Base-by-base conservation (phyloP, 306 rosid species). In the Oxytropis ochrocephala region DNA sequence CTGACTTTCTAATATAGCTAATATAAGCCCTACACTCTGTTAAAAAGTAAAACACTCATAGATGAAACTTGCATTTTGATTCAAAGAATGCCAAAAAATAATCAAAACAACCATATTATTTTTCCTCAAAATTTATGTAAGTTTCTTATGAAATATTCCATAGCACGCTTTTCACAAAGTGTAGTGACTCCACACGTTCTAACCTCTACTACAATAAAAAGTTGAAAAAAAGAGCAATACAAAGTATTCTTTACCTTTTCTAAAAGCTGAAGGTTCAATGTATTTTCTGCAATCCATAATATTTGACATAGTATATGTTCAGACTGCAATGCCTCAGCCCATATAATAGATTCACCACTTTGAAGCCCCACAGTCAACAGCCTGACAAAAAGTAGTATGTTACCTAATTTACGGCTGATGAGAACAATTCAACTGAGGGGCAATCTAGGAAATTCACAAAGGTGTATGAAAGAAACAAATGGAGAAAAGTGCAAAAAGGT, bases 201-300 rank as follows among this genome's bases (percentile, higher is more conserved):
- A 59, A 50, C 63, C 56, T 47, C 56, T 7, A 58, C 17, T 46
- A 11, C 35, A 49, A n/a, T 50, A 11, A 52, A 27, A 48, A 17
- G 59, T 43, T 56, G 60, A 78, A 72, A 72, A 16, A 9, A 41
- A 2, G 17, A 66, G 58, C 32, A 33, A 47, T 44, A 72, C 29
- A 67, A 14, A 49, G 18, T 68, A 24, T 72, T 39, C 32, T 42
- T 11, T 69, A 93, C 98, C 98, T 93, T 94, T 77, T 90, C 97
- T 14, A 88, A 78, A 78, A 94, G 98, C 72, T 81, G 94, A 65
- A 59, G 78, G 74, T 87, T 88, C 65, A 94, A 73, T 17, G 94
- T 88, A 81, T 94, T 90, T 85, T 94, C 98, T 8, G 80, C 83
- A 51, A 94, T 77, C 98, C 98, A 94, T 60, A 94, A 77, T 70